Evolutionary conservation across 768 basidiomycete species (phyloP).

Genomic region (Aureoboletus auriporus): DNA sequence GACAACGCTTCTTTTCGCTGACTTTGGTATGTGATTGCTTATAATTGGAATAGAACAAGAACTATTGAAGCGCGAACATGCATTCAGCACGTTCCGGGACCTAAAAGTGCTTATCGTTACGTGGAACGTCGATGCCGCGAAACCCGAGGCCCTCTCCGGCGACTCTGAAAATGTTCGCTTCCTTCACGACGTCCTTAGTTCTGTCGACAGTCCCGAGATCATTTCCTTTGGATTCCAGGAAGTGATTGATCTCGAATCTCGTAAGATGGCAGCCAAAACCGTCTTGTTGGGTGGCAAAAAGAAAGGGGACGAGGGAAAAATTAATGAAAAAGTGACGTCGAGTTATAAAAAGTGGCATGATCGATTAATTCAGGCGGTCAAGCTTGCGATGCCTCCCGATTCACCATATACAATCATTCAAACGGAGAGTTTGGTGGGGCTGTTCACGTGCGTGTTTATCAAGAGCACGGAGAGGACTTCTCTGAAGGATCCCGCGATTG

Average conservation of each 20-base stretch:
- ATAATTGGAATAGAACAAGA: slow-evolving; percentile 55
- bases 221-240: slow-evolving; percentile 96
- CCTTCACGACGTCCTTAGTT: slow-evolving; percentile 70
- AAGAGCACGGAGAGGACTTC: slow-evolving; percentile 58
- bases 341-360: slow-evolving; percentile 92
- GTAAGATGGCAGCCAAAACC: slow-evolving; percentile 90
- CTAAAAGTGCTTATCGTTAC: slow-evolving; percentile 77
- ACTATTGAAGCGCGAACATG: slow-evolving; percentile 65
- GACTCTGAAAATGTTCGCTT: slow-evolving; percentile 74
- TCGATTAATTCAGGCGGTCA: slow-evolving; percentile 66
- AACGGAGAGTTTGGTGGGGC: slow-evolving; percentile 86
- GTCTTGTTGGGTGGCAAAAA: slow-evolving; percentile 75
- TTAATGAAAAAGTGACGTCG: slow-evolving; percentile 78
- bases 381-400: slow-evolving; percentile 67
- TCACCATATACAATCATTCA: slow-evolving; percentile 76
- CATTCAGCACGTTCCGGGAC: slow-evolving; percentile 77
- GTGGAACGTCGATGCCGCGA: slow-evolving; percentile 91
- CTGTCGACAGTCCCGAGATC: slow-evolving; percentile 78
- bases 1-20: neutral
- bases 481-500: slow-evolving; percentile 68
- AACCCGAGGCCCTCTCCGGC: slow-evolving; percentile 68
- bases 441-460: slow-evolving; percentile 75
- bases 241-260: slow-evolving; percentile 90
- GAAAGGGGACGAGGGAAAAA: slow-evolving; percentile 46
- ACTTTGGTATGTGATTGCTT: neutral